Evolutionary conservation across 2,329 filamentous ascomycete genomes (phyloP).

Genomic region (Lachnellula subtilissima): DNA sequence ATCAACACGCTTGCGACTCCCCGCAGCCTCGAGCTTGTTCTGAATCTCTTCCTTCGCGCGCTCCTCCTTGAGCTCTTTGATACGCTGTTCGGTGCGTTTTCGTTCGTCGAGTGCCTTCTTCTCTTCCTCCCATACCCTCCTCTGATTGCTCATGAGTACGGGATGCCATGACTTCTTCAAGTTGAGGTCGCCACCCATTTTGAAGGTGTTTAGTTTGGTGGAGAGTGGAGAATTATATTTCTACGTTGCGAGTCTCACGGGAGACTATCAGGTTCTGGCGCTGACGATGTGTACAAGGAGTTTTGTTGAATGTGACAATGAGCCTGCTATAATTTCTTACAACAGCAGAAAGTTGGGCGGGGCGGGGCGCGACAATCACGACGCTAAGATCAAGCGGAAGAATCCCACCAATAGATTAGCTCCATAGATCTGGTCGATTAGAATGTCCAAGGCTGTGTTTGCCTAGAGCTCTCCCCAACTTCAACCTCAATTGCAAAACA

Average conservation of each 20-base stretch:
- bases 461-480: conserved; percentile 9
- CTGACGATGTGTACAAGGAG: no score
- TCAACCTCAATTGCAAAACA: not conserved
- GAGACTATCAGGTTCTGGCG: no score
- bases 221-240: not conserved
- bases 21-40: conserved; percentile 80
- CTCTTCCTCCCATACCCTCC: conserved; percentile 85
- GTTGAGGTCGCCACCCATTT: conserved; percentile 93
- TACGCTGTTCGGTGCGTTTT: conserved; percentile 85
- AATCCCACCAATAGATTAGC: conserved; percentile 5
- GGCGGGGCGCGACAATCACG: not conserved
- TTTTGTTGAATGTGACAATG: no score
- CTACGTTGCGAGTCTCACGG: no score
- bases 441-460: not conserved
- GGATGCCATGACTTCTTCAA: conserved; percentile 96
- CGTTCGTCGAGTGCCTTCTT: conserved; percentile 90
- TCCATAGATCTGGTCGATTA: not conserved
- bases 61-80: conserved; percentile 92
- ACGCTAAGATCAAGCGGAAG: not conserved
- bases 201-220: conserved; percentile 34
- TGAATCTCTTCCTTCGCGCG: conserved; percentile 88
- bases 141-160: conserved; percentile 83
- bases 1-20: conserved; percentile 72
- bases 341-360: not conserved
- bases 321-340: not conserved